Conservation (phyloP, 192 early-diverging fungal species). For the Helicostylum pulchrum region DNA sequence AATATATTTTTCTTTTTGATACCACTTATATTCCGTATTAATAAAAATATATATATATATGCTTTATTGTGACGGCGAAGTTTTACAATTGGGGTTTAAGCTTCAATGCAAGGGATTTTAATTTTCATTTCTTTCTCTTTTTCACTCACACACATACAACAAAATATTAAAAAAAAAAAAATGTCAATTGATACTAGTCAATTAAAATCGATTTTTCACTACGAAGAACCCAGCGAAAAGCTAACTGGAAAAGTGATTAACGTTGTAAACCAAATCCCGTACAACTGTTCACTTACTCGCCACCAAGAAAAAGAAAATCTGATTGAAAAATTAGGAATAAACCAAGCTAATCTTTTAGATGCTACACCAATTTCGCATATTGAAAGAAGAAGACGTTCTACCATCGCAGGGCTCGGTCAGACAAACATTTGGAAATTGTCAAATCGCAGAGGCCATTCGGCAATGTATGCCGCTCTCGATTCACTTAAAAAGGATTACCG, state of each 20-base stretch:
- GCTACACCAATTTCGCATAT: slow-evolving; percentile 30
- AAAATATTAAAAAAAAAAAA: not conserved
- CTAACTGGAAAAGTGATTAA: slow-evolving; percentile 42
- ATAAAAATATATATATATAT: too few relatives aligned
- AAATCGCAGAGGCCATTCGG: slow-evolving; percentile 77
- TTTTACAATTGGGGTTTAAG: too few relatives aligned
- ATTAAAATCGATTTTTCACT: not conserved
- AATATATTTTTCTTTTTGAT: too few relatives aligned
- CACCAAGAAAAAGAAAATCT: not conserved
- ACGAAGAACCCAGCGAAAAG: not conserved
- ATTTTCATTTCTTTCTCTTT: not conserved
- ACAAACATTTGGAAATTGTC: slow-evolving; percentile 23
- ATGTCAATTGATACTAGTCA: not conserved
- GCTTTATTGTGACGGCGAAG: too few relatives aligned
- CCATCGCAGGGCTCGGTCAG: slow-evolving; percentile 9
- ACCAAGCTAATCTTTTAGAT: not conserved
- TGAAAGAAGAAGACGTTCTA: slow-evolving; percentile 22
- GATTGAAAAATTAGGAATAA: not conserved
- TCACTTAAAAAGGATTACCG: slow-evolving; percentile 58
- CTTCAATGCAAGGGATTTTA: too few relatives aligned
- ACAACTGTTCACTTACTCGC: slow-evolving; percentile 14
- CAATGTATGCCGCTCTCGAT: slow-evolving; percentile 82
- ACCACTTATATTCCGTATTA: too few relatives aligned
- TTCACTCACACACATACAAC: not conserved
- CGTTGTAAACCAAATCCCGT: slow-evolving; percentile 52